Base-by-base conservation (phyloP, 2,329 filamentous ascomycete genomes). In the Verticillium nubilum region DNA sequence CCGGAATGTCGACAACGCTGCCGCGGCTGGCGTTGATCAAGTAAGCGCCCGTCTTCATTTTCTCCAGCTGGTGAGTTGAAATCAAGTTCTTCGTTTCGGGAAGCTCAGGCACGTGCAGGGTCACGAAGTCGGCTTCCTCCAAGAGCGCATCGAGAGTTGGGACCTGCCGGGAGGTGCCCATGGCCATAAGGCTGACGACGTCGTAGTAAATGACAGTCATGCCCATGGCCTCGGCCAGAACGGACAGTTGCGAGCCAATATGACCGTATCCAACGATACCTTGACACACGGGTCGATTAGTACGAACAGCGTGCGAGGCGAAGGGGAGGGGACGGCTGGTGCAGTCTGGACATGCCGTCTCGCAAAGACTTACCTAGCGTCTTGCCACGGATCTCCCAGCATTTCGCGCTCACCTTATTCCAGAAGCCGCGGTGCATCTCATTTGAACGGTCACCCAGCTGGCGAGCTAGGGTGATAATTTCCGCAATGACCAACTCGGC, bases 141-240 rank as follows among this genome's bases (percentile, higher is more conserved):
- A 99, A 85, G 42, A 99, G 86, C 23, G 82, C 85, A 31, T 94
- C 84, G 25, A 99, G 79, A 1, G 85, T 89, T 5, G 88, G 79
- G 42, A 98, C 90, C 73, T 98, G 95, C 66, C 83, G 87, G 31
- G 94, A 87, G 12, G 90, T 96, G 59, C 95, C 95, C 72, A 99
- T 79, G 52, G 90, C 90, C 95, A 99, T 99, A 67, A 98, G 82
- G 67, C 93, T 96, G 63, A 97, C 77, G 6, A 97, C 87, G 74
- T 99, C 95, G 75, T 96, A 98, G 81, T 97, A 99, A 68, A 98
- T 93, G 69, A 99, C 95, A 17, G 84, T 87, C 94, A 99, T 97
- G 56, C 95, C 95, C 92, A 99, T 97, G 26, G 94, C 87, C 76
- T 99, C 95, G 28, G 95, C 93, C 64, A 99, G 80, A 50, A 99